These are phyloP conservation scores for Ilyonectria robusta DNA, from an alignment of 2,329 filamentous ascomycete species.

Conservation along the genomic window DNA sequence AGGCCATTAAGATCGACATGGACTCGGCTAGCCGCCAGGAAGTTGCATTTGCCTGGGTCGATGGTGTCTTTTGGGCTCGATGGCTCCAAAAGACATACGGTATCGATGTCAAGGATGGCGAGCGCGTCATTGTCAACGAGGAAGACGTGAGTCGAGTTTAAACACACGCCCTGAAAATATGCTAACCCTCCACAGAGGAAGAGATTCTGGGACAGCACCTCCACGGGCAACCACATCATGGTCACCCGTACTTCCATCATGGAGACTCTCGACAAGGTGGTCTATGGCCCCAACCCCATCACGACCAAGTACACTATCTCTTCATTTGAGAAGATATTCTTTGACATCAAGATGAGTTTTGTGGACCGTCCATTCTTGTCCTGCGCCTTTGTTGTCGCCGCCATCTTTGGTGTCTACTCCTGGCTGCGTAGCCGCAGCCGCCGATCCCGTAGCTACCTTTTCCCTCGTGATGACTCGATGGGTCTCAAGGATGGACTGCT, in stretches of 20 bases:
- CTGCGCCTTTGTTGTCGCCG: conserved; percentile 69
- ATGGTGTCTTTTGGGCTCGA: conserved; percentile 96
- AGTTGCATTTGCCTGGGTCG: conserved; percentile 96
- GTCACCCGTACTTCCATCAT: conserved; percentile 91
- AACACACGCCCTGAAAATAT: background rate
- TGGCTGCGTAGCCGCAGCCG: conserved; percentile 70
- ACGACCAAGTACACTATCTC: conserved; percentile 84
- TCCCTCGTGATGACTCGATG: conserved; percentile 72
- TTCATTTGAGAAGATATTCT: conserved; percentile 79
- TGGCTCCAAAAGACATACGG: conserved; percentile 98
- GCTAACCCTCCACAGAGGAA: conserved; percentile 76
- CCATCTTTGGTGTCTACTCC: conserved; percentile 66
- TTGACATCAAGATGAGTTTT: conserved; percentile 72
- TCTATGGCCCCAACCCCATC: conserved; percentile 78
- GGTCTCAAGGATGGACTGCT: conserved; percentile 77
- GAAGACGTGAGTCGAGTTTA: conserved; percentile 82
- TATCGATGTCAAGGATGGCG: conserved; percentile 88
- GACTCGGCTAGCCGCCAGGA: conserved; percentile 88
- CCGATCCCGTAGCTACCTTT: conserved; percentile 69
- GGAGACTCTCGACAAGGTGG: conserved; percentile 83
- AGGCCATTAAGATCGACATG: conserved; percentile 93
- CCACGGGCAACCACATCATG: conserved; percentile 90
- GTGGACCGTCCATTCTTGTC: conserved; percentile 72
- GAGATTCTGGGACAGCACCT: conserved; percentile 94
- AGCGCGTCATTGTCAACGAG: conserved; percentile 96